Conservation (phyloP, 1,284 basidiomycete species). For the Hemileia vastatrix region DNA sequence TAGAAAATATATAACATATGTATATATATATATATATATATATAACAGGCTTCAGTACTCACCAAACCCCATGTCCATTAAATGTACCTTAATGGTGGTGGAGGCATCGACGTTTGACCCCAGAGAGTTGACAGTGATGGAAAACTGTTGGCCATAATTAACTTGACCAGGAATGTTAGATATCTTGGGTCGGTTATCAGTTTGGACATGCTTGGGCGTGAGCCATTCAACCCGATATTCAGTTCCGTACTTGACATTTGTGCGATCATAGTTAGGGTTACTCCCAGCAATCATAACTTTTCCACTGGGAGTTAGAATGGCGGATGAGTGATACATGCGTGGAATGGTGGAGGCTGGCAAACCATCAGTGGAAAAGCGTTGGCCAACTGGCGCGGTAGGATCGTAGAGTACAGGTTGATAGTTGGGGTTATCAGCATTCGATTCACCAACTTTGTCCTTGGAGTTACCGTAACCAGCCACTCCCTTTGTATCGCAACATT, state of each 20-base stretch:
- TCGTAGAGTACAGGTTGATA: constrained; percentile 66
- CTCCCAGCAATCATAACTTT: constrained; percentile 59
- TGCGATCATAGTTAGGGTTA: constrained; percentile 72
- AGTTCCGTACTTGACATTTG: constrained; percentile 58
- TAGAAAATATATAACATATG: no score
- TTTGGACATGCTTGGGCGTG: no score
- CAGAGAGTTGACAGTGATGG: background rate
- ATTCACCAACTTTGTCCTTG: constrained; percentile 56
- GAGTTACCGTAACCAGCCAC: constrained; percentile 74
- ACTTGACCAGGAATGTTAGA: no score
- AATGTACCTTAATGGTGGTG: constrained; percentile 5
- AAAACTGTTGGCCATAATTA: no score
- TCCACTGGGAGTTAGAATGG: constrained; percentile 31
- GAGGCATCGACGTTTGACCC: background rate
- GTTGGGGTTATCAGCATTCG: constrained; percentile 68
- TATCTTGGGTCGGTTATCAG: no score
- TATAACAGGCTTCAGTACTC: background rate
- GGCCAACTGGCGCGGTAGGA: constrained; percentile 53
- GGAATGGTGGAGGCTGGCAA: constrained; percentile 63
- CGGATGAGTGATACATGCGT: constrained; percentile 61
- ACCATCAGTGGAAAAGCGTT: constrained; percentile 56
- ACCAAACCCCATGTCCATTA: constrained; percentile 27
- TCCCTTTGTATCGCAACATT: no score
- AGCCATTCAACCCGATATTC: constrained; percentile 72
- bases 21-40: no score